Evolutionary conservation across 352 stramenopile genomes (phyloP).

Genomic region (Blastocystis hominis): DNA sequence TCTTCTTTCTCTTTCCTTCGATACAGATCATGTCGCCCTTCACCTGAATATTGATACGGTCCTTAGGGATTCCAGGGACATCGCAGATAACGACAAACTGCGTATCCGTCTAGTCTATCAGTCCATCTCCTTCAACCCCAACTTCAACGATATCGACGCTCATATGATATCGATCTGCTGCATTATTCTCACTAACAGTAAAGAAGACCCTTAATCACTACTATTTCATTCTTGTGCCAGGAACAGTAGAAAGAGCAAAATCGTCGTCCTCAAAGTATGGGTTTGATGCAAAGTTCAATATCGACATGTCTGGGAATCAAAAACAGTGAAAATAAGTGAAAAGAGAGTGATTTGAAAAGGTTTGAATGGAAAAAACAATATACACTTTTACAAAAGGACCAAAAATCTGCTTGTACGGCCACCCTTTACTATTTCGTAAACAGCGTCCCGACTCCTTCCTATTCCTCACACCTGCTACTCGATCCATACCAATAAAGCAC

Average conservation of each 20-base stretch:
- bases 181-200: neutral
- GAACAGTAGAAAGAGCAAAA: neutral
- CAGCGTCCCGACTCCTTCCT: neutral
- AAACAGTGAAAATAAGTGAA: neutral
- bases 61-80: conserved; percentile 41
- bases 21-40: conserved; percentile 41
- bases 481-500: neutral
- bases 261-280: conserved; percentile 51
- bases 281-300: conserved; percentile 48
- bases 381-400: conserved; percentile 38
- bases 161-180: conserved; percentile 19
- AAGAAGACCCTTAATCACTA: neutral
- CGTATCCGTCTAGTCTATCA: neutral
- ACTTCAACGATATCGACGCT: conserved; percentile 39
- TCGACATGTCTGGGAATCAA: neutral
- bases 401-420: conserved; percentile 42
- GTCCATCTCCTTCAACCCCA: neutral
- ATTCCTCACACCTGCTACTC: neutral
- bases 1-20: conserved; percentile 57
- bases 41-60: conserved; percentile 53
- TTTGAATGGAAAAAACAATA: neutral
- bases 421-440: conserved; percentile 22
- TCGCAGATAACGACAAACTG: conserved; percentile 44
- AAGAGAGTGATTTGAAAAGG: neutral
- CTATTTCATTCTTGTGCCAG: conserved; percentile 46